Conservation (phyloP, 2,329 filamentous ascomycete genomes). For the Stagonosporopsis chrysanthemi region DNA sequence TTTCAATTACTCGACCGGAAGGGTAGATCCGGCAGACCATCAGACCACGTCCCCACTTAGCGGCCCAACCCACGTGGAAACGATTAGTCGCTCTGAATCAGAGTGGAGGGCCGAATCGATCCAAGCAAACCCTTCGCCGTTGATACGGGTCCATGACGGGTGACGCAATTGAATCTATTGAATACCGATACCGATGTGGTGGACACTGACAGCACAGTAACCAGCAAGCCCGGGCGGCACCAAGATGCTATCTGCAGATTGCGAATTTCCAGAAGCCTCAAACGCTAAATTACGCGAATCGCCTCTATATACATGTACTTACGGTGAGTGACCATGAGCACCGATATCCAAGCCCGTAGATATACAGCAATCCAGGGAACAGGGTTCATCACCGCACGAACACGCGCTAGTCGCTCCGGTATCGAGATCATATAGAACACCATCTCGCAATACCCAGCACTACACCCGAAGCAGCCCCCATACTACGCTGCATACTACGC, state of each 20-base stretch:
- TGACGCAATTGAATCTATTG: not conserved
- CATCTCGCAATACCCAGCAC: not conserved
- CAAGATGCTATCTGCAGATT: not conserved
- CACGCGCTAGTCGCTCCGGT: not conserved
- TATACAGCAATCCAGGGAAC: not conserved
- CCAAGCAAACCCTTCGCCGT: not conserved
- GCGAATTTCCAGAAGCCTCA: not conserved
- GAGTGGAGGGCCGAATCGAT: not conserved
- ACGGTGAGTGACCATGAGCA: not conserved
- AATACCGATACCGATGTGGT: not conserved
- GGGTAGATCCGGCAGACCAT: constrained; percentile 14
- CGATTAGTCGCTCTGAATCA: not conserved
- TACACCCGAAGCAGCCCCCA: not conserved
- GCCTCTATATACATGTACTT: no score
- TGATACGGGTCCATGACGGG: not conserved
- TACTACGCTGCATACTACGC: not conserved
- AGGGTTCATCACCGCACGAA: not conserved
- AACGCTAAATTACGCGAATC: not conserved
- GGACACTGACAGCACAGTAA: no score
- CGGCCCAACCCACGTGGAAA: not conserved
- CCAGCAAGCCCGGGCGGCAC: not conserved
- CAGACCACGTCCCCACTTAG: constrained; percentile 7
- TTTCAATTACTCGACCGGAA: constrained; percentile 2
- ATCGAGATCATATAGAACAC: not conserved
- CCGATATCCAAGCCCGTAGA: not conserved